Evolutionary conservation across 2,329 filamentous ascomycete genomes (phyloP), one percentile per base, ranked within the genome.

Genomic region (Lachnellula suecica): DNA sequence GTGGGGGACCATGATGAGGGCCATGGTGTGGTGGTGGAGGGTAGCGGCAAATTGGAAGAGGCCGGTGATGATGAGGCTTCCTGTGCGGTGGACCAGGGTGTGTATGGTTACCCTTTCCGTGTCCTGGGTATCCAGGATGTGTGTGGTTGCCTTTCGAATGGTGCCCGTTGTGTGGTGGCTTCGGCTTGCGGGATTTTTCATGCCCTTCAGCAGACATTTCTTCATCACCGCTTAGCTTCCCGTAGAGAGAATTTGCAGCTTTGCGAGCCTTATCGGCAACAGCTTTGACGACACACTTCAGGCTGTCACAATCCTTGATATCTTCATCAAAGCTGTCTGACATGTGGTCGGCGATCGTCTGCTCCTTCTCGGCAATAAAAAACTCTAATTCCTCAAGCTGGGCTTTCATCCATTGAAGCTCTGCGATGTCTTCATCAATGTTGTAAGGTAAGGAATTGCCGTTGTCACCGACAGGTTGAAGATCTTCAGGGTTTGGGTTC

Each of bases 271-370:
- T 70, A 44, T 69, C 59, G 40, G 70, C 67, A 43, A 77, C 62
- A n/a, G 69, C 63, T 37, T 66, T 65, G 42, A 76, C 63, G 38
- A 77, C 62, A 54, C 77, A 79, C 56, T 70, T 73, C 38, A 78
- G 49, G 53, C 66, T 72, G 44, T 71, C 68, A 50, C 75, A 77
- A 7, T 71, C 64, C 20, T 60, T 46, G 40, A 71, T 60, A 49
- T 65, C 52, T 25, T 59, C 54, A 27, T 70, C 66, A 50, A 72
- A 69, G 2, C 67, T 63, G 19, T 72, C 63, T 29, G 67, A 62
- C 47, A 76, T 66, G 48, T 70, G 67, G 4, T 65, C 45, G 5
- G 44, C 47, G 22, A 67, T 57, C 3, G 56, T 43, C 22, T 49
- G 63, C 59, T 78, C 72, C 59, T 76, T 76, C 51, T 70, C 63